Conservation (phyloP, 352 stramenopile species). For the Lagenidium sp. region DNA sequence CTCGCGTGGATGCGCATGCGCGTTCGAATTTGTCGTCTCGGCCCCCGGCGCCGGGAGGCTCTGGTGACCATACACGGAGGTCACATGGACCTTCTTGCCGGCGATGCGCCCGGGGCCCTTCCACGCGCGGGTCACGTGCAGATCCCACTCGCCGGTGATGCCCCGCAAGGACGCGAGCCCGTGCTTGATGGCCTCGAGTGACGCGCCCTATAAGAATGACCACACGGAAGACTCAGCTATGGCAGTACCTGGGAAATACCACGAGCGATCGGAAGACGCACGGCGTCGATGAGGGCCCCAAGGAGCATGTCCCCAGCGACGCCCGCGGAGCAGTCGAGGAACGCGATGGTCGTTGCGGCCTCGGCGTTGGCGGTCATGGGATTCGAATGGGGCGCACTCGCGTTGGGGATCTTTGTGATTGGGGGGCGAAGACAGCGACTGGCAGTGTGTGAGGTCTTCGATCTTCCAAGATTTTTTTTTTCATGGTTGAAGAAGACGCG, state of each 20-base stretch:
- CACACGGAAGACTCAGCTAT: no score
- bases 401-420: no score
- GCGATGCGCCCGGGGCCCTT: slow-evolving; percentile 86
- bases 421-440: no score
- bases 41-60: slow-evolving; percentile 21
- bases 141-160: slow-evolving; percentile 83
- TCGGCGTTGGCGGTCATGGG: no score
- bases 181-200: slow-evolving; percentile 40
- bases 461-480: no score
- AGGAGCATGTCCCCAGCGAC: slow-evolving; percentile 90
- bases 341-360: slow-evolving; percentile 42
- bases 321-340: slow-evolving; percentile 86
- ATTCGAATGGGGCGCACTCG: no score
- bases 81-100: slow-evolving; percentile 83
- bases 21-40: neutral
- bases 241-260: slow-evolving; percentile 1
- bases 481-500: no score
- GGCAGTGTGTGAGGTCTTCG: no score
- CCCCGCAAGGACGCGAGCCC: slow-evolving; percentile 45
- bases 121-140: slow-evolving; percentile 62
- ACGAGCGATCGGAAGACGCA: slow-evolving; percentile 13
- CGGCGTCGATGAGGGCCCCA: slow-evolving; percentile 80
- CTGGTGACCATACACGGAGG: slow-evolving; percentile 81
- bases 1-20: slow-evolving; percentile 3
- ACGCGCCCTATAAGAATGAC: slow-evolving; percentile 32